These are phyloP conservation scores for Volvox africanus DNA, from an alignment of 139 green algal genomes.

Conservation along the genomic window DNA sequence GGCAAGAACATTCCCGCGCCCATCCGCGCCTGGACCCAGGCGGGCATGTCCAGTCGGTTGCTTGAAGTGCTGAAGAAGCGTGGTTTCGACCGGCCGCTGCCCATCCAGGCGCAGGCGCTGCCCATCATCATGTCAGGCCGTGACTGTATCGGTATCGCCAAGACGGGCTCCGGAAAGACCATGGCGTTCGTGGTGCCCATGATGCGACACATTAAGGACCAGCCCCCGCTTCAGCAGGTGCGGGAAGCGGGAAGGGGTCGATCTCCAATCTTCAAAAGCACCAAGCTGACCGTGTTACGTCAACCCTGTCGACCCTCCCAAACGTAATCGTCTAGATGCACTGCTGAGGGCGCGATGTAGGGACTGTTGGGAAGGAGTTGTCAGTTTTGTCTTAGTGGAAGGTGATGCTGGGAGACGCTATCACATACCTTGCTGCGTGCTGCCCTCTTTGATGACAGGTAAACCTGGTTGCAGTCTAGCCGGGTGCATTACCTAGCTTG, in stretches of 20 bases:
- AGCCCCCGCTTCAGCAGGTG: slow-evolving; percentile 76
- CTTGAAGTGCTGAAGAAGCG: slow-evolving; percentile 84
- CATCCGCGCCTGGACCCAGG: slow-evolving; percentile 89
- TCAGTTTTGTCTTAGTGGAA: too few species aligned
- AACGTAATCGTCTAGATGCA: too few species aligned
- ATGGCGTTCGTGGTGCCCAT: slow-evolving; percentile 97
- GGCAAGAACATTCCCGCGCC: slow-evolving; percentile 92
- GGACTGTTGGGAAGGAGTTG: too few species aligned
- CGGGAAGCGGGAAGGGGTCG: not conserved
- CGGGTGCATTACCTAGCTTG: too few species aligned
- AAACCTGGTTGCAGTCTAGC: too few species aligned
- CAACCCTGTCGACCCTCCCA: too few species aligned
- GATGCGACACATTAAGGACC: slow-evolving; percentile 97
- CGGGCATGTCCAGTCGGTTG: slow-evolving; percentile 80
- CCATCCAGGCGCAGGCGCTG: slow-evolving; percentile 97
- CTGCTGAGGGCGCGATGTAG: too few species aligned
- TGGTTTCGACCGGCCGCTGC: slow-evolving; percentile 88
- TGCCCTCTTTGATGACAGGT: too few species aligned
- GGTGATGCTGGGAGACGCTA: too few species aligned
- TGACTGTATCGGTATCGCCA: slow-evolving; percentile 98
- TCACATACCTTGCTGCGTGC: too few species aligned
- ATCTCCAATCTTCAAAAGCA: too few species aligned
- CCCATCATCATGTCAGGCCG: slow-evolving; percentile 97
- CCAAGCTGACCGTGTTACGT: too few species aligned
- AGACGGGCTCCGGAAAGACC: slow-evolving; percentile 98